Conservation (phyloP, 2,329 filamentous ascomycete species). For the Chaetomiaceae sp. region DNA sequence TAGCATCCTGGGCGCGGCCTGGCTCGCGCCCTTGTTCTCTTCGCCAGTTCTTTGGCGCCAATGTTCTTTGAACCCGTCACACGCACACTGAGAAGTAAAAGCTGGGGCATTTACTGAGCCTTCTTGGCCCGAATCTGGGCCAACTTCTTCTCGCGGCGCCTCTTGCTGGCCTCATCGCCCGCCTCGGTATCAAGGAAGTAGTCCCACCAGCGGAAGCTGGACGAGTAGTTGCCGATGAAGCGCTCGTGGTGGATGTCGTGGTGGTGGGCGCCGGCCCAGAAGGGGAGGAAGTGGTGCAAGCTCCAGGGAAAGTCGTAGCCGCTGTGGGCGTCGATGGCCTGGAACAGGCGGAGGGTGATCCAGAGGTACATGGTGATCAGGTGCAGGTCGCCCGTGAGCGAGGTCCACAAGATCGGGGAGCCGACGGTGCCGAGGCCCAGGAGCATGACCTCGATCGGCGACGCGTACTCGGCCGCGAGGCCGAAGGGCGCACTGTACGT, state of each 20-base stretch:
- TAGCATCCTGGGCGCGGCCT: background rate
- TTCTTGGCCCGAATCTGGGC: conserved; percentile 61
- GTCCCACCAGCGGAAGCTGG: conserved; percentile 99
- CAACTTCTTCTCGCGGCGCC: conserved; percentile 71
- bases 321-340: conserved; percentile 95
- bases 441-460: conserved; percentile 93
- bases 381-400: conserved; percentile 79
- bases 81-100: background rate
- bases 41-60: background rate
- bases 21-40: background rate
- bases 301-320: conserved; percentile 99
- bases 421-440: conserved; percentile 83
- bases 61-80: background rate
- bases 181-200: conserved; percentile 89
- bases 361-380: conserved; percentile 97
- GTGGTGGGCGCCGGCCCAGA: conserved; percentile 96
- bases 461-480: conserved; percentile 93
- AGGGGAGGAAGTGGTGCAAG: conserved; percentile 87
- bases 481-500: conserved; percentile 97
- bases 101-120: conserved; percentile 46
- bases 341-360: conserved; percentile 89
- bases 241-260: conserved; percentile 97
- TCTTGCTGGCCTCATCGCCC: conserved; percentile 78
- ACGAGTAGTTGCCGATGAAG: conserved; percentile 97
- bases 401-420: conserved; percentile 75